Percentiles rank a stretch among this genome's conserved stretches.
Conservation (phyloP, 78 protist species). For the Dictyostelium capitatum region DNA sequence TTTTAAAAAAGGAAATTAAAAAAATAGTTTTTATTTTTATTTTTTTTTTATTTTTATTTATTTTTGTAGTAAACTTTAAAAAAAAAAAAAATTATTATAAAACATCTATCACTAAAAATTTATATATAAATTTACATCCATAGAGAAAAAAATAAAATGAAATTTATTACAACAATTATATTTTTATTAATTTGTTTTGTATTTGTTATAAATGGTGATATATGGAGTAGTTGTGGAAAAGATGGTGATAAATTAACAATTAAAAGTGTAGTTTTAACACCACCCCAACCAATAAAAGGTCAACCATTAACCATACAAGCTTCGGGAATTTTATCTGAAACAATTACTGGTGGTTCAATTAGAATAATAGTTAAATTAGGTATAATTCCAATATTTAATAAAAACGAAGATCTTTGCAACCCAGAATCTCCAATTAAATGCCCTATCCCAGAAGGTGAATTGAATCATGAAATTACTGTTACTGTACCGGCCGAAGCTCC, state of each 20-base stretch:
- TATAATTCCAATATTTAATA: slow-evolving; percentile 31
- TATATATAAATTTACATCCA: too few relatives aligned
- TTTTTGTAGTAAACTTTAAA: too few relatives aligned
- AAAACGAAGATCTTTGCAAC: slow-evolving; percentile 5
- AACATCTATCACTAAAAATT: too few relatives aligned
- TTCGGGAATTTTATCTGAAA: slow-evolving; percentile 28
- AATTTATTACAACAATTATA: too few relatives aligned
- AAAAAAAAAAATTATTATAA: too few relatives aligned
- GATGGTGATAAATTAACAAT: slow-evolving; percentile 43
- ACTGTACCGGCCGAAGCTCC: slow-evolving; percentile 39
- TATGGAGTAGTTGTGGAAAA: slow-evolving; percentile 61
- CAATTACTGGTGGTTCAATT: slow-evolving; percentile 7
- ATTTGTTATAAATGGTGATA: slow-evolving; percentile 11
- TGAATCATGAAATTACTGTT: not conserved
- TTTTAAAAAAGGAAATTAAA: too few relatives aligned
- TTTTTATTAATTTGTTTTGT: too few relatives aligned
- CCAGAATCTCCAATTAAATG: not conserved
- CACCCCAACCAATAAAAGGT: slow-evolving; percentile 47
- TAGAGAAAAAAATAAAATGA: too few relatives aligned
- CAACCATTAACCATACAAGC: slow-evolving; percentile 12
- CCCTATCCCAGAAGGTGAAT: not conserved
- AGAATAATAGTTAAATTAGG: slow-evolving; percentile 28
- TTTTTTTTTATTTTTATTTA: too few relatives aligned
- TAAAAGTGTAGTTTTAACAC: not conserved
- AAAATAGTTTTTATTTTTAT: too few relatives aligned